Conservation (phyloP, 768 basidiomycete genomes). For the Podaxis mareebaensis region DNA sequence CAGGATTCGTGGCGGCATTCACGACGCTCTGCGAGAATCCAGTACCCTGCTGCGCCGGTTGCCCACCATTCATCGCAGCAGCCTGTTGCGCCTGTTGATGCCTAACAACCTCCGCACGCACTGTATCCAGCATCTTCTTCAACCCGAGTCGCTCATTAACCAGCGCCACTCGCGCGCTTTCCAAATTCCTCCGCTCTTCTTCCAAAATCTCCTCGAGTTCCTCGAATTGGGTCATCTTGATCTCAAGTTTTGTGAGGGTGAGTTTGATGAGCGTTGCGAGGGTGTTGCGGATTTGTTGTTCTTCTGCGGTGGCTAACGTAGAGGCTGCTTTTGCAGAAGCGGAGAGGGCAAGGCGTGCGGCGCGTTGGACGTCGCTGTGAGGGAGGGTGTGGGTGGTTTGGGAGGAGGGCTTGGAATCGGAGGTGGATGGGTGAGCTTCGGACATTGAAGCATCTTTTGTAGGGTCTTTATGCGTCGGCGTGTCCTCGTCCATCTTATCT, state of each 20-base stretch:
- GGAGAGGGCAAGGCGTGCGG: constrained; percentile 84
- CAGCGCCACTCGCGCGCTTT: constrained; percentile 77
- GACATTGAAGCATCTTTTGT: constrained; percentile 20
- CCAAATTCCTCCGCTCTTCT: constrained; percentile 83
- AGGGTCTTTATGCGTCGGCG: constrained; percentile 15
- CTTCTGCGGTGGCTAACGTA: constrained; percentile 79
- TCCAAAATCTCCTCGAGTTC: constrained; percentile 91
- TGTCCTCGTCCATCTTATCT: constrained; percentile 51
- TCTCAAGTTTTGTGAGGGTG: constrained; percentile 83
- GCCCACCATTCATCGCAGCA: constrained; percentile 43
- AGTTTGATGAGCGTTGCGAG: constrained; percentile 86
- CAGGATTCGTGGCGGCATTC: constrained; percentile 28
- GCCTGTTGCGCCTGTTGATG: constrained; percentile 8
- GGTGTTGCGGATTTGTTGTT: constrained; percentile 72
- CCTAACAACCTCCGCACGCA: constrained; percentile 54
- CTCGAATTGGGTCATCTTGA: constrained; percentile 95
- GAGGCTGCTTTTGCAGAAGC: constrained; percentile 87
- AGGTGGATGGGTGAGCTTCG: neutral
- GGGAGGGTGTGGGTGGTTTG: constrained; percentile 44
- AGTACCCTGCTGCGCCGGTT: constrained; percentile 27
- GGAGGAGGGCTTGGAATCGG: neutral
- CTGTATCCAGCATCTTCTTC: constrained; percentile 70
- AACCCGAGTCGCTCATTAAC: constrained; percentile 76
- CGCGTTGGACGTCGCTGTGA: constrained; percentile 76
- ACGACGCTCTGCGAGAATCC: constrained; percentile 20